These are phyloP conservation scores for Zasmidium angulare DNA, from an alignment of 2,329 filamentous ascomycete genomes.

Conservation along the genomic window DNA sequence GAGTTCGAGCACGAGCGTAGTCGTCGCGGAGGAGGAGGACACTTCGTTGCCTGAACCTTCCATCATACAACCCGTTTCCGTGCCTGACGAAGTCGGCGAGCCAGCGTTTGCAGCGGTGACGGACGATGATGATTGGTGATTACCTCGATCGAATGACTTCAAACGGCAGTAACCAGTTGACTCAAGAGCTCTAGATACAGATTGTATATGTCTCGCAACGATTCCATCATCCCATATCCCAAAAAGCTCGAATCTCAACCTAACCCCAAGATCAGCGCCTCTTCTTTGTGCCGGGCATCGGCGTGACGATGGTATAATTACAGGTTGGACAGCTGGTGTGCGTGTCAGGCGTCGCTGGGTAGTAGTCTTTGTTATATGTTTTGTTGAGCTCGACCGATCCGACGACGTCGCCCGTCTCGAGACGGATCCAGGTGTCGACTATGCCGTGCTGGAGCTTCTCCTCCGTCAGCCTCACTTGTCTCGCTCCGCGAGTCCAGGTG, in stretches of 20 bases:
- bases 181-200: background rate
- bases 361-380: slow-evolving; percentile 32
- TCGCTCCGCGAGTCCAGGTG: slow-evolving; percentile 31
- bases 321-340: slow-evolving; percentile 23
- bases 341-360: slow-evolving; percentile 28
- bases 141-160: too few relatives aligned
- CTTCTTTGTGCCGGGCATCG: slow-evolving; percentile 16
- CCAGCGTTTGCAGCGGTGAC: background rate
- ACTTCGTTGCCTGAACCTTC: too few relatives aligned
- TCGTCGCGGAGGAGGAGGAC: background rate
- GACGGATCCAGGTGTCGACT: slow-evolving; percentile 35
- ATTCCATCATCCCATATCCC: too few relatives aligned
- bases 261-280: background rate
- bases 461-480: slow-evolving; percentile 31
- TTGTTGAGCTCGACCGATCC: slow-evolving; percentile 32
- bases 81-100: background rate
- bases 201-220: background rate
- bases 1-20: background rate
- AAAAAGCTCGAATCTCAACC: background rate
- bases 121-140: too few relatives aligned
- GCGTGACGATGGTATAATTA: slow-evolving; percentile 16
- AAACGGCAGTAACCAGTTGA: too few relatives aligned
- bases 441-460: slow-evolving; percentile 14
- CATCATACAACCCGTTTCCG: too few relatives aligned
- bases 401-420: slow-evolving; percentile 32